Conservation (phyloP, 164 flowering plant species). For the Vitis labrusca region DNA sequence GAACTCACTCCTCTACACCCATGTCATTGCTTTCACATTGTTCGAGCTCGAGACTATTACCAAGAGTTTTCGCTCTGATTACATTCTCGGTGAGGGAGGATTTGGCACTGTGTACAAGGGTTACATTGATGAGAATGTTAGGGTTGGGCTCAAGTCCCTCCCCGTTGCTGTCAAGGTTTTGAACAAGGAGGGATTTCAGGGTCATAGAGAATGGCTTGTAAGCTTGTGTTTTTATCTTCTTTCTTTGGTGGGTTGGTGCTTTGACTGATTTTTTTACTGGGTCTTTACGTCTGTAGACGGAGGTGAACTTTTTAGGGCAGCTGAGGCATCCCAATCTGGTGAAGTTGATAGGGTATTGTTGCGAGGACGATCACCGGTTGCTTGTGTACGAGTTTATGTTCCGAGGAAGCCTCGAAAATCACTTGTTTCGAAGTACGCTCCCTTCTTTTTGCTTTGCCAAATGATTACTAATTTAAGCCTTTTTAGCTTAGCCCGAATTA, state of each 20-base stretch:
- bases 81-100: conserved; percentile 95
- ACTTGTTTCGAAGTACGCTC: conserved; percentile 88
- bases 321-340: conserved; percentile 95
- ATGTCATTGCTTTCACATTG: conserved; percentile 81
- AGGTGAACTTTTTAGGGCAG: conserved; percentile 96
- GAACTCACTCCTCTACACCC: conserved; percentile 64
- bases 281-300: conserved; percentile 53
- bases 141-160: conserved; percentile 92
- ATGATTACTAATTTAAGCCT: too few species aligned
- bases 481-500: too few species aligned
- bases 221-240: conserved; percentile 7
- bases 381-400: conserved; percentile 98
- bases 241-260: not conserved
- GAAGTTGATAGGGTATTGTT: conserved; percentile 95
- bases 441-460: conserved; percentile 4
- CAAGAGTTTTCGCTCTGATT: conserved; percentile 93
- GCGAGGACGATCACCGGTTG: conserved; percentile 96
- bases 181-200: conserved; percentile 97
- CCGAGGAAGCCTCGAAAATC: conserved; percentile 97
- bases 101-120: conserved; percentile 98
- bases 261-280: not conserved
- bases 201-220: conserved; percentile 98
- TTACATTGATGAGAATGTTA: conserved; percentile 93
- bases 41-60: conserved; percentile 96
- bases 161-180: conserved; percentile 98